A percentile compares a stretch with the other conserved stretches of the same genome.
These are phyloP conservation scores for Vaucheria bursata DNA, from an alignment of 352 stramenopile species.

Conservation along the genomic window DNA sequence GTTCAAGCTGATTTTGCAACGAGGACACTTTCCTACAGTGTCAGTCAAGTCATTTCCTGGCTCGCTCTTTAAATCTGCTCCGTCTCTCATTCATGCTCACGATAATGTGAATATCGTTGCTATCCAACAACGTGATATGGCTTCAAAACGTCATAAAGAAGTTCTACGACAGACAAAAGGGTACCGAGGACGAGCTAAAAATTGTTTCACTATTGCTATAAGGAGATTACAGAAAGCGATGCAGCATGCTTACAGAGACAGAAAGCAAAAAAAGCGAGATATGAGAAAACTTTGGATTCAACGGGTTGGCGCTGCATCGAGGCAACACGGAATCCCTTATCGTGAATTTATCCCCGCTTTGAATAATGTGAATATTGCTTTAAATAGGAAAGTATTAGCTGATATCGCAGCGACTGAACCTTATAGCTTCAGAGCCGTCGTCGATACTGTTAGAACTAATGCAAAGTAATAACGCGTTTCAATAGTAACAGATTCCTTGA, in stretches of 20 bases:
- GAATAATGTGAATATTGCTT: constrained; percentile 63
- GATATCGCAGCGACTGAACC: constrained; percentile 1
- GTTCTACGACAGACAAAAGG: constrained; percentile 75
- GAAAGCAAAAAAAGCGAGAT: constrained; percentile 77
- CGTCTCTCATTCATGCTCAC: too few species aligned
- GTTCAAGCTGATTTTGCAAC: too few species aligned
- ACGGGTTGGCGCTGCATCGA: constrained; percentile 68
- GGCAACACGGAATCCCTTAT: constrained; percentile 69
- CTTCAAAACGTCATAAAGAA: constrained; percentile 65
- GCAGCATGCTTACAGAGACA: constrained; percentile 73
- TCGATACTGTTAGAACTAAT: too few species aligned
- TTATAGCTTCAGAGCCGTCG: constrained; percentile 4
- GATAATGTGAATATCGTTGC: too few species aligned
- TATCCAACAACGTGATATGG: not conserved
- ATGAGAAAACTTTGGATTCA: constrained; percentile 73
- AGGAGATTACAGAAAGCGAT: constrained; percentile 64
- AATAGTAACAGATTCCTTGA: too few species aligned
- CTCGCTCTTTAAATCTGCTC: too few species aligned
- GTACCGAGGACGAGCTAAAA: constrained; percentile 70
- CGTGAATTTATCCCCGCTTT: constrained; percentile 69
- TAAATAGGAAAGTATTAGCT: constrained; percentile 68
- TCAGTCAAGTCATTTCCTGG: too few species aligned
- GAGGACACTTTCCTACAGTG: too few species aligned
- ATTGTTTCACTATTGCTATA: constrained; percentile 69
- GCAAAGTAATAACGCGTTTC: too few species aligned